phyloP scores from a whole-genome alignment of 345 rosid genomes.

The Nephelium lappaceum region DNA sequence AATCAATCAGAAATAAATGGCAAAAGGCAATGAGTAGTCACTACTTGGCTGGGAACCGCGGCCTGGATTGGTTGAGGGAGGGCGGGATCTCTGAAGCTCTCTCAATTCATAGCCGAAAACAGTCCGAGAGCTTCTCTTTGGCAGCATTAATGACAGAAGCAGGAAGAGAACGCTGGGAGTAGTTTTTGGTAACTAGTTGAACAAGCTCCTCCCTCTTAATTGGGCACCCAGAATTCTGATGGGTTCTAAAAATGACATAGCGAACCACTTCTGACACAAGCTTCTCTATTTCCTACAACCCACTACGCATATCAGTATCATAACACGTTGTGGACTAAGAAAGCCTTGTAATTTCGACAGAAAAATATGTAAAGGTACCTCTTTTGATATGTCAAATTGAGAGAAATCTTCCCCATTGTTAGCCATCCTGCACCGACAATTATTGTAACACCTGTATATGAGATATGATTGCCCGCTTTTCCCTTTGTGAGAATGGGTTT shows the following conservation, averaged over 20 bases:
- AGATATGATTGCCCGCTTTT: neutral
- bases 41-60: conserved; percentile 61
- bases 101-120: conserved; percentile 77
- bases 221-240: conserved; percentile 80
- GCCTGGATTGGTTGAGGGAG: conserved; percentile 49
- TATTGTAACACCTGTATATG: neutral
- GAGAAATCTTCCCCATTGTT: conserved; percentile 45
- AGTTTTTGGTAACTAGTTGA: conserved; percentile 78
- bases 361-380: conserved; percentile 35
- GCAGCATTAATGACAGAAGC: conserved; percentile 72
- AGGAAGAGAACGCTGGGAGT: conserved; percentile 66
- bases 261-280: conserved; percentile 88
- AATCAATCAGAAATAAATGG: neutral
- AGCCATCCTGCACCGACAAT: conserved; percentile 45
- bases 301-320: neutral
- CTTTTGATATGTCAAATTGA: conserved; percentile 70
- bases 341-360: neutral
- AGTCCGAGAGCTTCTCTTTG: conserved; percentile 51
- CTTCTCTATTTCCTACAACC: conserved; percentile 78
- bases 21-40: conserved; percentile 19
- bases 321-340: neutral
- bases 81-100: conserved; percentile 77
- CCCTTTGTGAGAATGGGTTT: neutral
- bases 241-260: conserved; percentile 70
- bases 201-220: conserved; percentile 88